phyloP scores from a whole-genome alignment of 2,329 filamentous ascomycete species.

The Diaporthe citri region DNA sequence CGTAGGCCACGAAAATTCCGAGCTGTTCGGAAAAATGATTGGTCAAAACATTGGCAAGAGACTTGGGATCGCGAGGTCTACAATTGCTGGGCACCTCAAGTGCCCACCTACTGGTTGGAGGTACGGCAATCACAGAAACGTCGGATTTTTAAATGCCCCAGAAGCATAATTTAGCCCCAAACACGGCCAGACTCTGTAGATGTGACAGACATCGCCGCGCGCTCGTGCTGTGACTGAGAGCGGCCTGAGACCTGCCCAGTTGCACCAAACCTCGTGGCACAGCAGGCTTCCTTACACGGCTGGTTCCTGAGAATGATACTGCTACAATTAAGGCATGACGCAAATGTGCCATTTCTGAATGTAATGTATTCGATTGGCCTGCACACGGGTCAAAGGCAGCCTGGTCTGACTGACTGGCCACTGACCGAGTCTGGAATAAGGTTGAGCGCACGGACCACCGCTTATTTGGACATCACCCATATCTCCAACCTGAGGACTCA shows the following conservation, averaged over 20 bases:
- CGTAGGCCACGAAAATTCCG: neutral
- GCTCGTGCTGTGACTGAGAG: no score
- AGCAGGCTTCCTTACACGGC: neutral
- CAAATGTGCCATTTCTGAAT: neutral
- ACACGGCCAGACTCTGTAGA: neutral
- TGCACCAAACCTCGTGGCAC: neutral
- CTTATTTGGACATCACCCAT: slow-evolving; percentile 24
- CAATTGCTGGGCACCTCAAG: neutral
- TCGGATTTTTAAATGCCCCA: neutral
- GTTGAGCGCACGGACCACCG: slow-evolving; percentile 3
- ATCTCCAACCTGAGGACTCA: neutral
- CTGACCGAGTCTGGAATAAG: neutral
- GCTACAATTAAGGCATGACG: no score
- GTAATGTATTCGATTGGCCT: neutral
- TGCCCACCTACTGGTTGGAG: neutral
- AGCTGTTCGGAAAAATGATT: neutral
- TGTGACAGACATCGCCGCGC: neutral
- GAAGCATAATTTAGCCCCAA: neutral
- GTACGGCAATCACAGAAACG: no score
- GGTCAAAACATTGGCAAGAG: neutral
- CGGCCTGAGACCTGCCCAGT: neutral
- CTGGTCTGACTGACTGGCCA: neutral
- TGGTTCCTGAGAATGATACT: neutral
- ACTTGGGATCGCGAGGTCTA: neutral
- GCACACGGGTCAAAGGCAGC: neutral